These are phyloP conservation scores for Ensete ventricosum DNA, from an alignment of 176 grass and related monocot species.

Conservation along the genomic window DNA sequence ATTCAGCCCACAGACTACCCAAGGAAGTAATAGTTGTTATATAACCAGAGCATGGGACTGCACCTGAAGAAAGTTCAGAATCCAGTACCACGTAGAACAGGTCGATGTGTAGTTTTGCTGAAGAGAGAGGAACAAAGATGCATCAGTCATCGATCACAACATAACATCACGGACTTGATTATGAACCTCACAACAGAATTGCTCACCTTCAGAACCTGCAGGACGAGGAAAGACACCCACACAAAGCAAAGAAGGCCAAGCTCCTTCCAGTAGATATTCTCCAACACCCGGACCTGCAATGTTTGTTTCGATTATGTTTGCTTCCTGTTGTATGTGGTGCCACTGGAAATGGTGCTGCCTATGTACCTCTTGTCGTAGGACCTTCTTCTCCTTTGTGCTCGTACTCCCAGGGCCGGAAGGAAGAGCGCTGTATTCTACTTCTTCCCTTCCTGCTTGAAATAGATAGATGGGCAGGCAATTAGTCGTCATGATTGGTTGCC, in stretches of 20 bases:
- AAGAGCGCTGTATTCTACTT: constrained; percentile 48
- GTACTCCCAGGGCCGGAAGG: constrained; percentile 49
- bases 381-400: constrained; percentile 25
- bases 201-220: constrained; percentile 68
- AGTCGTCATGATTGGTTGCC: not conserved
- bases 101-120: constrained; percentile 73
- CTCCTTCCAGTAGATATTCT: constrained; percentile 85
- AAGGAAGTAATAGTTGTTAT: not conserved
- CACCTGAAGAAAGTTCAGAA: constrained; percentile 89
- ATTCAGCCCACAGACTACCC: not conserved
- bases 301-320: not conserved
- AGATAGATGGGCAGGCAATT: not conserved
- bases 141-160: constrained; percentile 11
- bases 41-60: not conserved
- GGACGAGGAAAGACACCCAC: constrained; percentile 69
- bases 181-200: not conserved
- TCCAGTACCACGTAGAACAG: constrained; percentile 75
- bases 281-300: constrained; percentile 43
- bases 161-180: not conserved
- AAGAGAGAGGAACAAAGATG: not conserved
- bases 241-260: constrained; percentile 71
- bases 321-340: not conserved
- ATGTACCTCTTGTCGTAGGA: constrained; percentile 44
- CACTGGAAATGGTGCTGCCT: not conserved
- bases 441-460: constrained; percentile 26